Evolutionary conservation across 139 green algal species (phyloP), one percentile per base, ranked within the genome.

Genomic region (Closterium sp.): DNA sequence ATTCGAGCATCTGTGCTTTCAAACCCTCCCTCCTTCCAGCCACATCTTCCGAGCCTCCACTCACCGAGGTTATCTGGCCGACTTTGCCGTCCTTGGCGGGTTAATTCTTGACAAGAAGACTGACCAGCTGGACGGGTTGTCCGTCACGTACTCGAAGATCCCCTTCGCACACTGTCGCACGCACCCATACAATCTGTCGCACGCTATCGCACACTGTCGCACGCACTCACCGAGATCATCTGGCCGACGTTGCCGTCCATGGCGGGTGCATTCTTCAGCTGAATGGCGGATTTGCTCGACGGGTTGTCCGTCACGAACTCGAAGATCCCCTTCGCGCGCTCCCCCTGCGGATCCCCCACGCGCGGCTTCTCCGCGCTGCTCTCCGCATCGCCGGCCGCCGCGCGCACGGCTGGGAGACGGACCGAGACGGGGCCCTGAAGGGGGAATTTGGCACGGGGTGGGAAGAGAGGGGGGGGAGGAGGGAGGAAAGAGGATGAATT

Each of bases 301-400:
- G 87, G 34, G 83, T 93, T 93, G 36, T 93, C 87, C 30, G 88
- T 93, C 32, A 93, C 90, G 55, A 92, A 93, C 19, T 81, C 35
- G 28, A 93, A 93, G 30, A 93, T 81, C 23, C 90, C 55, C 55
- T 90, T 89, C 12, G 28, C 91, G 89, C 36, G 38, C 30, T 38
- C 31, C 89, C 81, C 89, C 31, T 30, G 32, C 89, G 55, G 31
- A 19, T 91, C 81, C 43, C 43, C 43, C 43, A 69, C 10, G 9
- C 84, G 33, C 12, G 84, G 84, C 84, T 83, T 87, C 55, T 76
- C 55, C 55, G 55, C 55, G 55, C 55, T 87, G 84, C 84, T 35
- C 84, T 87, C 84, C 33, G 33, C 84, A 87, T 87, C 84, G 33
- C 84, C 33, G 2, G 84, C 84, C 33, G 33, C 33, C 12, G 84